Evolutionary conservation across 495 filamentous ascomycete species (phyloP).

Genomic region (Durotheca rogersii): DNA sequence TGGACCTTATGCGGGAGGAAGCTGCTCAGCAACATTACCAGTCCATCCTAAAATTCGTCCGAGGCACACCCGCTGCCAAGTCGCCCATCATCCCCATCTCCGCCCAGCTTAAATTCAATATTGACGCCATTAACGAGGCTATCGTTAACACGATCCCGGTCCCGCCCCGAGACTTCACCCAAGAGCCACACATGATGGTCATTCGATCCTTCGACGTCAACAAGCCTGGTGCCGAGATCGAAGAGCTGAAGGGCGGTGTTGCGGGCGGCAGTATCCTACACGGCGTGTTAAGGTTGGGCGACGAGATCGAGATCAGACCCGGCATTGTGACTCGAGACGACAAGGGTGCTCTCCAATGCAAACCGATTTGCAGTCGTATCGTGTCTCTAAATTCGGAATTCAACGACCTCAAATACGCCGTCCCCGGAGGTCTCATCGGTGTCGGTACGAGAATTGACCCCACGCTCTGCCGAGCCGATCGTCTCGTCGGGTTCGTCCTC

Average conservation of each 20-base stretch:
- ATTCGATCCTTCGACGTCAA: conserved; percentile 99
- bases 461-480: conserved; percentile 96
- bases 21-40: conserved; percentile 88
- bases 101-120: conserved; percentile 98
- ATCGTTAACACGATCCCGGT: conserved; percentile 92
- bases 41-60: conserved; percentile 95
- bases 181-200: conserved; percentile 94
- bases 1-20: conserved; percentile 95
- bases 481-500: conserved; percentile 96
- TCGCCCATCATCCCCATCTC: conserved; percentile 98
- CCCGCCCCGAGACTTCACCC: conserved; percentile 82
- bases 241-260: conserved; percentile 97
- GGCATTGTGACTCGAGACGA: conserved; percentile 94
- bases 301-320: conserved; percentile 97
- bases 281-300: conserved; percentile 90
- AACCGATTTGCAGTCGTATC: conserved; percentile 91
- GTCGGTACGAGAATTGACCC: conserved; percentile 97
- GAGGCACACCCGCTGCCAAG: conserved; percentile 93
- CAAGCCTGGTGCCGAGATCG: conserved; percentile 99
- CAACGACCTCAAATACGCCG: conserved; percentile 96
- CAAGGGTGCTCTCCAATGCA: conserved; percentile 91
- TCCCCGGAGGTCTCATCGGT: conserved; percentile 94
- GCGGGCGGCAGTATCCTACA: conserved; percentile 95
- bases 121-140: conserved; percentile 94
- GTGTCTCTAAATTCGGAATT: conserved; percentile 94